A percentile compares a stretch with the other conserved stretches of the same genome.
Conservation (phyloP, 1,284 basidiomycete genomes). For the Neotropicomus parvogracilis region DNA sequence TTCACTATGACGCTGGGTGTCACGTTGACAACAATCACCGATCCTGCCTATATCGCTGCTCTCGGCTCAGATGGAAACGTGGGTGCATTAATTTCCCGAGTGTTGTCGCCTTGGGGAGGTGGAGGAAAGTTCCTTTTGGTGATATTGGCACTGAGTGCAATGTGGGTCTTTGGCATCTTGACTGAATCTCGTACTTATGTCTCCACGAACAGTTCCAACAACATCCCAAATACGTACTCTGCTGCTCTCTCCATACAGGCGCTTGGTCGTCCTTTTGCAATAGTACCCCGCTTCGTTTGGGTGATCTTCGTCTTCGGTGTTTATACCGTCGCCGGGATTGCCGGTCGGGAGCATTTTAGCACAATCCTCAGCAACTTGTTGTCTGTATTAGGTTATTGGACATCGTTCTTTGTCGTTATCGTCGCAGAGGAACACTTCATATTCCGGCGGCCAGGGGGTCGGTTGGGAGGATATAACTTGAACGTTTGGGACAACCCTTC, state of each 20-base stretch:
- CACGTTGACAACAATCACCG: conserved; percentile 52
- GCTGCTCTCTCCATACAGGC: conserved; percentile 54
- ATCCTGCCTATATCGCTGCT: conserved; percentile 47
- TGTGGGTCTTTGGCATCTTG: conserved; percentile 31
- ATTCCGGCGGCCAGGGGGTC: conserved; percentile 44
- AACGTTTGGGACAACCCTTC: conserved; percentile 51
- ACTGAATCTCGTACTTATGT: neutral
- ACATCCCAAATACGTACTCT: conserved; percentile 60
- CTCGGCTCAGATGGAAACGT: conserved; percentile 46
- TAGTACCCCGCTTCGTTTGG: conserved; percentile 60
- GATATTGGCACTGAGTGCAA: conserved; percentile 52
- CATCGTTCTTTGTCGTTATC: conserved; percentile 57
- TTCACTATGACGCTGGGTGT: conserved; percentile 58
- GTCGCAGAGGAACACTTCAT: conserved; percentile 57
- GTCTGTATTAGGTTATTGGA: conserved; percentile 63
- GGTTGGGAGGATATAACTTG: conserved; percentile 51
- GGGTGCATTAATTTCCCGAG: conserved; percentile 44
- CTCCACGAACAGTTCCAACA: conserved; percentile 41
- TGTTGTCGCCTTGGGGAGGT: conserved; percentile 45
- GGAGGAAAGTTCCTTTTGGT: conserved; percentile 61
- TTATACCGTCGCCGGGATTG: conserved; percentile 60
- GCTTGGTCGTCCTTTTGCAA: conserved; percentile 50
- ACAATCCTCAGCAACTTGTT: conserved; percentile 54
- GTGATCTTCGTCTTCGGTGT: conserved; percentile 51
- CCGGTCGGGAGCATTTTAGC: conserved; percentile 59